Conservation (phyloP, 2,329 filamentous ascomycete genomes). For the Sarocladiaceae sp. region DNA sequence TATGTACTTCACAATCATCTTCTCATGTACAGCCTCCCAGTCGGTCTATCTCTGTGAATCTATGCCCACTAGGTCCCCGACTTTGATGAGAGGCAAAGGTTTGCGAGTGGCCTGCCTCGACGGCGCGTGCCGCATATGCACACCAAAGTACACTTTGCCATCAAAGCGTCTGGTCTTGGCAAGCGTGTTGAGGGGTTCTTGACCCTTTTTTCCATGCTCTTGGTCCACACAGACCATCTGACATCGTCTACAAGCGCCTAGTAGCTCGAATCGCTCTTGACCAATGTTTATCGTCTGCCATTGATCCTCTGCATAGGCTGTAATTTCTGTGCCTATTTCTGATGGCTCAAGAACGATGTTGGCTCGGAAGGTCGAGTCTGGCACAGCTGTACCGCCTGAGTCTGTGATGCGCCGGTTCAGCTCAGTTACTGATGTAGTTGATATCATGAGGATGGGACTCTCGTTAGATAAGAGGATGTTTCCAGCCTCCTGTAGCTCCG, state of each 20-base stretch:
- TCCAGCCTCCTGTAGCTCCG: constrained; percentile 31
- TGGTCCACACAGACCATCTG: constrained; percentile 98
- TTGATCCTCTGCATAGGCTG: constrained; percentile 71
- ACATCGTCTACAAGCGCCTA: constrained; percentile 83
- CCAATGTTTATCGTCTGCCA: constrained; percentile 71
- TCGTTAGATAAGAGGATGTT: constrained; percentile 86
- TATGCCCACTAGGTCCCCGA: constrained; percentile 42
- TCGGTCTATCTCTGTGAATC: background rate
- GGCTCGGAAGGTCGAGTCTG: constrained; percentile 76
- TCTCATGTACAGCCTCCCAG: background rate
- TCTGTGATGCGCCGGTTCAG: constrained; percentile 69
- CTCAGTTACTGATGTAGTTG: constrained; percentile 70
- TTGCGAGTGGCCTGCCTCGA: constrained; percentile 10
- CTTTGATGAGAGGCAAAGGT: constrained; percentile 36
- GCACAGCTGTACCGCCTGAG: constrained; percentile 59
- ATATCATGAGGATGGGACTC: constrained; percentile 84
- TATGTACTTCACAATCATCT: too few species aligned
- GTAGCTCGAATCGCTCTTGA: constrained; percentile 58
- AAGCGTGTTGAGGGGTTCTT: constrained; percentile 85
- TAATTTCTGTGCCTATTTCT: constrained; percentile 25
- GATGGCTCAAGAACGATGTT: constrained; percentile 68
- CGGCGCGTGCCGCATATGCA: constrained; percentile 62
- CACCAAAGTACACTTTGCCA: constrained; percentile 85
- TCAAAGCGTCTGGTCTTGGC: constrained; percentile 80
- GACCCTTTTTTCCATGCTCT: constrained; percentile 67